These are phyloP conservation scores for Arthrinium phaeospermum DNA, from an alignment of 2,329 filamentous ascomycete species.

Conservation along the genomic window DNA sequence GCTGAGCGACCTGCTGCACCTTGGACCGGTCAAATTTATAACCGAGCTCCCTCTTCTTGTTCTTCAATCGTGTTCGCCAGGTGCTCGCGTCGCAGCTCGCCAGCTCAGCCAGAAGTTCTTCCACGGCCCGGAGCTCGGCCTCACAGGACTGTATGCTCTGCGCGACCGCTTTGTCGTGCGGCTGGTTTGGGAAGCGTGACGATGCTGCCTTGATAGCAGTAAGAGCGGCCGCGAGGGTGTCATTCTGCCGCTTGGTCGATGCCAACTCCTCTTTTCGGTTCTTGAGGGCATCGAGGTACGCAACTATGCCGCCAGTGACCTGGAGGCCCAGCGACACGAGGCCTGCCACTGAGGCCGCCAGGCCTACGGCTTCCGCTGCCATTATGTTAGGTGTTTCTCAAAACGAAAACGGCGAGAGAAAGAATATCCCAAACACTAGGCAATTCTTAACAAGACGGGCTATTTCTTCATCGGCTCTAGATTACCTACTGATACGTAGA, in stretches of 20 bases:
- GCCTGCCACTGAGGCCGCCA: conserved; percentile 22
- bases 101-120: conserved; percentile 16
- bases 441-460: too few species aligned
- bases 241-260: conserved; percentile 17
- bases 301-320: conserved; percentile 13
- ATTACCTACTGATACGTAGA: too few species aligned
- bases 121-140: conserved; percentile 9
- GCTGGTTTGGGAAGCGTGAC: not conserved
- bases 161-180: not conserved
- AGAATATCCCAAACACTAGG: not conserved
- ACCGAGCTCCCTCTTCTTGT: conserved; percentile 17
- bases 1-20: conserved; percentile 19
- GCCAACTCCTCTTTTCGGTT: conserved; percentile 19
- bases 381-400: not conserved
- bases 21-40: conserved; percentile 20
- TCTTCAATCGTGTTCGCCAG: conserved; percentile 19
- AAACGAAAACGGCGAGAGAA: too few species aligned
- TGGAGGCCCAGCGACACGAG: conserved; percentile 22
- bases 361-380: conserved; percentile 6
- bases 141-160: conserved; percentile 19
- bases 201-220: not conserved
- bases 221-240: conserved; percentile 14
- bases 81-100: conserved; percentile 15
- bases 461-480: too few species aligned
- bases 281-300: conserved; percentile 20